These are phyloP conservation scores for Mortierella sp. DNA, from an alignment of 371 early-diverging fungal genomes.

Conservation along the genomic window DNA sequence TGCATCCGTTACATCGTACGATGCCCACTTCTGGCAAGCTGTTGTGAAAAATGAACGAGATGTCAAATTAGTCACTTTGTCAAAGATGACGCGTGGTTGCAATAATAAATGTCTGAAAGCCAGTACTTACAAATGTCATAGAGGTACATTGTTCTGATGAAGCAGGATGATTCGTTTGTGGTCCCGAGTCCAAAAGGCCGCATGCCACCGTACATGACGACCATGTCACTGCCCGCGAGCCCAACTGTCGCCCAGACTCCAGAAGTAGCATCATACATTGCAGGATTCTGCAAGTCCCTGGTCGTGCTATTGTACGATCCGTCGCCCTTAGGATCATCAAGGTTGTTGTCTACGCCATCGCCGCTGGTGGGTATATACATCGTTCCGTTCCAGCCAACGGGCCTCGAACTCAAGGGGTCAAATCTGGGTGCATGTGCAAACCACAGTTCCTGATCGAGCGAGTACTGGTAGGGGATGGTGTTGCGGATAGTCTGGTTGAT, in stretches of 20 bases:
- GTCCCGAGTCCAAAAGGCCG: conserved; percentile 46
- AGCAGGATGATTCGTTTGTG: conserved; percentile 31
- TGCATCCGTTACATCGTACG: conserved; percentile 17
- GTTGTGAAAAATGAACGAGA: neutral
- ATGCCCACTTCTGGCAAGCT: conserved; percentile 59
- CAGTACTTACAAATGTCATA: conserved; percentile 35
- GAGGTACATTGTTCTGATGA: conserved; percentile 16
- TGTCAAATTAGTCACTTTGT: too few relatives aligned
- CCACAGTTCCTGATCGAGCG: conserved; percentile 42
- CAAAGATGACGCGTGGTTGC: neutral
- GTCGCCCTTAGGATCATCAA: conserved; percentile 13
- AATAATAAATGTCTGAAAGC: neutral
- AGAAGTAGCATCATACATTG: conserved; percentile 43
- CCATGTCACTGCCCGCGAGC: conserved; percentile 38
- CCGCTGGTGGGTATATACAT: neutral
- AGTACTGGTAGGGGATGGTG: conserved; percentile 39
- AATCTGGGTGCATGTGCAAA: conserved; percentile 41
- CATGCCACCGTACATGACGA: conserved; percentile 53
- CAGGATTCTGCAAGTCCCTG: conserved; percentile 26
- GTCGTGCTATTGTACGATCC: neutral
- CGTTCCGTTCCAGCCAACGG: conserved; percentile 7
- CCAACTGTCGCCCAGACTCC: conserved; percentile 49
- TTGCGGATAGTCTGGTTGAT: conserved; percentile 47
- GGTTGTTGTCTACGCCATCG: neutral
- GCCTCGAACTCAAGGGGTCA: conserved; percentile 33